These are phyloP conservation scores for Polyporus arcularius DNA, from an alignment of 768 basidiomycete species.

Conservation along the genomic window DNA sequence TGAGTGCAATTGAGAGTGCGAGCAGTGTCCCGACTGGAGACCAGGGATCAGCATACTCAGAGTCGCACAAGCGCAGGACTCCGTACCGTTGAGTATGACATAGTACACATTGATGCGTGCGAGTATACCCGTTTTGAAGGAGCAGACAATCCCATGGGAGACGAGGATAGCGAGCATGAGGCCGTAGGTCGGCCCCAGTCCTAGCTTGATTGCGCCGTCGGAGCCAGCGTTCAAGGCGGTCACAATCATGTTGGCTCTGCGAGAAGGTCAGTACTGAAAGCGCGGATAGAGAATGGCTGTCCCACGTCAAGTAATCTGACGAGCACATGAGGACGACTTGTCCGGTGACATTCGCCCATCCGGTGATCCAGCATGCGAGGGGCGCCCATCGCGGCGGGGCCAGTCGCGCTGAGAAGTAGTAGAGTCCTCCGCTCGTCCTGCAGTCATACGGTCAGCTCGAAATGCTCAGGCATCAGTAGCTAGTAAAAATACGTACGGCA, in stretches of 20 bases:
- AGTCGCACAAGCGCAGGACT: neutral
- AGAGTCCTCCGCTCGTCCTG: slow-evolving; percentile 78
- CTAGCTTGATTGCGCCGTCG: slow-evolving; percentile 50
- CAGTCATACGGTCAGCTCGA: no score
- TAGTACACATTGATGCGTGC: slow-evolving; percentile 71
- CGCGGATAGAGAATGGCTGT: neutral
- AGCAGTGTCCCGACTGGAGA: no score
- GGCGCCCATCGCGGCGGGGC: slow-evolving; percentile 62
- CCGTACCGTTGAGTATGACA: slow-evolving; percentile 57
- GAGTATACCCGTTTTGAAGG: slow-evolving; percentile 64
- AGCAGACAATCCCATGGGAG: slow-evolving; percentile 69
- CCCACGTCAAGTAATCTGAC: slow-evolving; percentile 66
- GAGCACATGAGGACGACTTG: slow-evolving; percentile 70
- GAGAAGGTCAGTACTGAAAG: neutral
- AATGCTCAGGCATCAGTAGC: neutral
- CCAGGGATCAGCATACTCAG: slow-evolving; percentile 21
- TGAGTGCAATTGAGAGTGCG: slow-evolving; percentile 26
- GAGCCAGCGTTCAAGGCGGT: slow-evolving; percentile 64
- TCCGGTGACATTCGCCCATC: slow-evolving; percentile 76
- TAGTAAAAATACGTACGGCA: slow-evolving; percentile 56
- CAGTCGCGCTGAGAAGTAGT: slow-evolving; percentile 76
- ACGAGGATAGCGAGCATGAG: slow-evolving; percentile 64
- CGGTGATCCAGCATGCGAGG: slow-evolving; percentile 65
- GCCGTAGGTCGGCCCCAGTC: slow-evolving; percentile 63
- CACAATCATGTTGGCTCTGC: slow-evolving; percentile 73